Percentiles rank a stretch among this genome's conserved stretches.
phyloP scores from a whole-genome alignment of 2,329 filamentous ascomycete genomes.

The Aspergillus piperis region DNA sequence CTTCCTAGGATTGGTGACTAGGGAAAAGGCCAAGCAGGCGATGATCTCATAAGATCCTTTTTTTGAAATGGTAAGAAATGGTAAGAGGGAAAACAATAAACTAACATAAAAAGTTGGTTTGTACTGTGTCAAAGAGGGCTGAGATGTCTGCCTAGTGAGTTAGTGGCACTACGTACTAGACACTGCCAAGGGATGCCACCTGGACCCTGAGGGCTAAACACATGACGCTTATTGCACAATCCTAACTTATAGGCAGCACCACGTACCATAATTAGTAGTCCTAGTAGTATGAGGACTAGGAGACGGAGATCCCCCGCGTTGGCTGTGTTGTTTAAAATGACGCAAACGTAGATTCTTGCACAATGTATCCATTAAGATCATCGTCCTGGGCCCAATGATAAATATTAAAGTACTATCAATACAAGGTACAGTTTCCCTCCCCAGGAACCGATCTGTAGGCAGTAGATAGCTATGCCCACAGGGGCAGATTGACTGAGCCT shows the following conservation, averaged over 20 bases:
- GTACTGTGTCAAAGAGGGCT: background rate
- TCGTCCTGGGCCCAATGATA: no score
- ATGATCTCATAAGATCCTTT: conserved; percentile 5
- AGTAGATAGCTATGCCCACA: no score
- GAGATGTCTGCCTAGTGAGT: background rate
- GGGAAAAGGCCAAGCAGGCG: background rate
- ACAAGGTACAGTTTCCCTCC: no score
- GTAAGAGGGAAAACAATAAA: background rate
- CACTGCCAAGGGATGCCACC: background rate
- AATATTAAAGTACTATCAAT: no score
- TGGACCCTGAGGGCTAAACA: background rate
- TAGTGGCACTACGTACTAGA: background rate
- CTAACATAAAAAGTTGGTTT: background rate
- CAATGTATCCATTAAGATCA: no score
- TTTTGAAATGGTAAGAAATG: background rate
- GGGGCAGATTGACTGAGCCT: no score
- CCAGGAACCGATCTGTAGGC: no score
- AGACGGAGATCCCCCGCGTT: background rate
- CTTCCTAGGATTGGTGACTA: background rate
- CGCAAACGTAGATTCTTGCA: no score
- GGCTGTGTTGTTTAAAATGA: no score
- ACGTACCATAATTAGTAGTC: no score
- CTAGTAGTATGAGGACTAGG: background rate
- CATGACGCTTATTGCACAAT: background rate
- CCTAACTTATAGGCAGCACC: background rate